These are phyloP conservation scores for Suillus spraguei DNA, from an alignment of 768 basidiomycete genomes.

Conservation along the genomic window DNA sequence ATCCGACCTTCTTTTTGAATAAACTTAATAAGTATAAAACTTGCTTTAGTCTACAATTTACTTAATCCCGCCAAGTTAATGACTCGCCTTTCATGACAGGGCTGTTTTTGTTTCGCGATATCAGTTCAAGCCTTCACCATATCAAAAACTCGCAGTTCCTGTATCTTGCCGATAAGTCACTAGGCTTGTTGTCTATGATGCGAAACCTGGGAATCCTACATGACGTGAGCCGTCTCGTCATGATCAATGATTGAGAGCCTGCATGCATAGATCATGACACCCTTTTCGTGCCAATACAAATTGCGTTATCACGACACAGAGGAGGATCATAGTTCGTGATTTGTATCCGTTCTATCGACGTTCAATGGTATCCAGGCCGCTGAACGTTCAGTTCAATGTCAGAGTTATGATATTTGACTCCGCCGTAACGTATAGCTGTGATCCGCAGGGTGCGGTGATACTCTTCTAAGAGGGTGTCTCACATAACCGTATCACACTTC, in stretches of 20 bases:
- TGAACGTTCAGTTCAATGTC: not conserved
- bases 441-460: constrained; percentile 5
- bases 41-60: not conserved
- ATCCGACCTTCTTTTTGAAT: constrained; percentile 4
- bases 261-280: not conserved
- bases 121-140: not conserved
- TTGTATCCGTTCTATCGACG: not conserved
- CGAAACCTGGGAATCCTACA: not conserved
- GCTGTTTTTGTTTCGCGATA: not conserved
- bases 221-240: constrained; percentile 3
- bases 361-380: not conserved
- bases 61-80: not conserved
- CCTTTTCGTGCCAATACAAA: not conserved
- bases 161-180: not conserved
- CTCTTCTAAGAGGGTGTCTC: not conserved
- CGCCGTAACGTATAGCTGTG: not conserved
- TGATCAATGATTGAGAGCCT: not conserved
- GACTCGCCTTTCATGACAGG: not conserved
- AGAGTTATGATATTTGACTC: not conserved
- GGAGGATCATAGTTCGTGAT: not conserved
- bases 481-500: not conserved
- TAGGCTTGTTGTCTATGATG: not conserved
- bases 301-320: not conserved
- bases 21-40: not conserved
- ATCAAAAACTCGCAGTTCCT: not conserved